Evolutionary conservation across 2,329 filamentous ascomycete species (phyloP), one percentile per base, ranked within the genome.

Genomic region (Beauveria pseudobassiana): DNA sequence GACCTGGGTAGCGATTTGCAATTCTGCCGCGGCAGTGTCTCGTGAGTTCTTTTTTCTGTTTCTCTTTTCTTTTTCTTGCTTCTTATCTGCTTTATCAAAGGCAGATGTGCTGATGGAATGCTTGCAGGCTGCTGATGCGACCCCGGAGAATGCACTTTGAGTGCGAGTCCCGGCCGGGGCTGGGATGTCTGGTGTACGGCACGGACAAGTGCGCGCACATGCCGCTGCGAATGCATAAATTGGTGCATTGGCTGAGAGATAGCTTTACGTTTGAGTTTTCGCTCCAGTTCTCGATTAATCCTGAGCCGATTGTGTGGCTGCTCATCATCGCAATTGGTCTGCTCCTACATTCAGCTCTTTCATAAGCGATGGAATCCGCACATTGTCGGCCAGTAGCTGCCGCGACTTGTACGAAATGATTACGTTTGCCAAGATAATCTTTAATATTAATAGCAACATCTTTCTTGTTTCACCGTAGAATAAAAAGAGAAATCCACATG

Each of bases 1-100:
- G 83, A 86, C 64, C 69, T 87, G 34, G 78, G 82, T 4, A 86
- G 81, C 63, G 85, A 87, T 67, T 69, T 83, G 52, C 75, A 78
- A 30, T 87, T 87, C 72, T 87, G 84, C 66, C 74, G 83, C 43
- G 83, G 84, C 2, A 85, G 80, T 61, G 80, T 87, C 0, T 77
- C 77, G 83, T 86, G 70, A 62, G 78, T 73, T n/a, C 9, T 34
- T 7, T 5, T 38, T 10, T 18, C 4, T n/a, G 30, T 43, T 40
- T 46, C 10, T 34, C 7, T 22, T 4, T 10, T 9, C 5, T 12
- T 5, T 34, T 34, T 5, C 22, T 24, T 24, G 22, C 22, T 24
- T 24, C 22, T 24, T 24, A 3, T 12, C 3, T 5, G 3, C 30
- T 12, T 5, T 38, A 14, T 14, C 0, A 38, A 38, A 38, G 14